These are phyloP conservation scores for Neofusicoccum umdonicola DNA, from an alignment of 2,329 filamentous ascomycete species.

Conservation along the genomic window DNA sequence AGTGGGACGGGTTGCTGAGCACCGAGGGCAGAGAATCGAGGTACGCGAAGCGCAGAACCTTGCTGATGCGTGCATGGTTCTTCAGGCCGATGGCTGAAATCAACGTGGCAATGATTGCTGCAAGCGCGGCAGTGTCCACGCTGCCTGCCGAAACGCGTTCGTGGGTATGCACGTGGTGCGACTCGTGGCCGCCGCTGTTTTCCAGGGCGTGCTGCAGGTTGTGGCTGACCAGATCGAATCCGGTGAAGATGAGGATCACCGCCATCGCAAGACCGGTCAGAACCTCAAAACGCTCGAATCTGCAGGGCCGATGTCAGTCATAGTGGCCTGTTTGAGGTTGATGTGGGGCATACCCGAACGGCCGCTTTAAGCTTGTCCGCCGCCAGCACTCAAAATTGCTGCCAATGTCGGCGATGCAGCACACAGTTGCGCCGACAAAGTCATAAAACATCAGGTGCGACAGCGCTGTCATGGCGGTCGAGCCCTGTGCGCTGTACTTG, in stretches of 20 bases:
- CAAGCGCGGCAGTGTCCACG: conserved; percentile 75
- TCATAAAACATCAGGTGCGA: conserved; percentile 96
- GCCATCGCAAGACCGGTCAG: conserved; percentile 95
- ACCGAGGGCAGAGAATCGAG: conserved; percentile 74
- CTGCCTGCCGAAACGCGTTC: conserved; percentile 69
- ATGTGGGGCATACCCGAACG: conserved; percentile 61
- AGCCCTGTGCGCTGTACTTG: conserved; percentile 81
- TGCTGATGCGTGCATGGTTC: conserved; percentile 89
- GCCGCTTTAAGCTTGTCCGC: conserved; percentile 85
- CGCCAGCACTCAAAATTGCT: conserved; percentile 98
- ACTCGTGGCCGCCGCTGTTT: conserved; percentile 65
- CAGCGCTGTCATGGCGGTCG: conserved; percentile 84
- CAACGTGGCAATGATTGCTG: conserved; percentile 78
- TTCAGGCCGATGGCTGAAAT: conserved; percentile 82
- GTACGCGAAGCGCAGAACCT: conserved; percentile 82
- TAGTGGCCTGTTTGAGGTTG: background rate
- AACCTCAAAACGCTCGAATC: conserved; percentile 86
- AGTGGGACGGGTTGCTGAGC: conserved; percentile 93
- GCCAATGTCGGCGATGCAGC: conserved; percentile 87
- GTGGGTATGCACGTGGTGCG: conserved; percentile 57
- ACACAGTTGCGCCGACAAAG: conserved; percentile 85
- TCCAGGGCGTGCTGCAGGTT: conserved; percentile 92
- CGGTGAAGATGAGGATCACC: conserved; percentile 94
- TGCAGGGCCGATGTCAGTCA: conserved; percentile 14
- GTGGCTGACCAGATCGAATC: conserved; percentile 91